Conservation (phyloP, 129 eudicot species). For the Calendula officinalis region DNA sequence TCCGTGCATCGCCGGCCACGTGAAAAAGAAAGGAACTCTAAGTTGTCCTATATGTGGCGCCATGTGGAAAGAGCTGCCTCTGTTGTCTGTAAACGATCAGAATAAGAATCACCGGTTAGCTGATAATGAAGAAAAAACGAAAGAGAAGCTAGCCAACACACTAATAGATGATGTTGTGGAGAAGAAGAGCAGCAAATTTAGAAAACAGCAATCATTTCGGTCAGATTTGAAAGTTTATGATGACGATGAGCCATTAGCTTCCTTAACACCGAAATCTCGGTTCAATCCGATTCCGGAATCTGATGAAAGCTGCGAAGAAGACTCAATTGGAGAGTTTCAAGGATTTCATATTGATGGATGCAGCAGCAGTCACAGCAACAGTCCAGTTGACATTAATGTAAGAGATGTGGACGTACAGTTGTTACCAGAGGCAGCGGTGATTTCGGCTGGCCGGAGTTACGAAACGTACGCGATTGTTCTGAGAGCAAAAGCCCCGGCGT, state of each 20-base stretch:
- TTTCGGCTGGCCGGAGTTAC: slow-evolving; percentile 49
- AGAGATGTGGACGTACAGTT: slow-evolving; percentile 45
- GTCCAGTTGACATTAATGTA: slow-evolving; percentile 5
- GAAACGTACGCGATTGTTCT: slow-evolving; percentile 62
- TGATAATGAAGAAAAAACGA: slow-evolving; percentile 10
- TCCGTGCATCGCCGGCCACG: slow-evolving; percentile 72
- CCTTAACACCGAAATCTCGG: slow-evolving; percentile 54
- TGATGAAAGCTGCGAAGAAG: slow-evolving; percentile 56
- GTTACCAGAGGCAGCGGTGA: slow-evolving; percentile 59
- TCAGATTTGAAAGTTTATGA: slow-evolving; percentile 69
- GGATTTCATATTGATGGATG: slow-evolving; percentile 43
- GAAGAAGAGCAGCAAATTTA: slow-evolving; percentile 20
- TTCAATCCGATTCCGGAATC: slow-evolving; percentile 84
- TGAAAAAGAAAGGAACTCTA: slow-evolving; percentile 44
- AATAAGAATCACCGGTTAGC: slow-evolving; percentile 19
- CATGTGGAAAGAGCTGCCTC: slow-evolving; percentile 60
- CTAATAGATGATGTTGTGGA: not conserved
- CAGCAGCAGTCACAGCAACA: slow-evolving; percentile 16
- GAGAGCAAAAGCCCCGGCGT: slow-evolving; percentile 45
- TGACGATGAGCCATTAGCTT: slow-evolving; percentile 83
- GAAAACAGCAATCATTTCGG: slow-evolving; percentile 24
- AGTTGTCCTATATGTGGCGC: slow-evolving; percentile 66
- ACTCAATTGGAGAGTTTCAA: slow-evolving; percentile 45
- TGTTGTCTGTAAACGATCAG: slow-evolving; percentile 33
- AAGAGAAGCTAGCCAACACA: slow-evolving; percentile 13